Percentiles rank a stretch among this genome's conserved stretches.
phyloP scores from a whole-genome alignment of 768 basidiomycete genomes.

The Austroboletus eburneus region DNA sequence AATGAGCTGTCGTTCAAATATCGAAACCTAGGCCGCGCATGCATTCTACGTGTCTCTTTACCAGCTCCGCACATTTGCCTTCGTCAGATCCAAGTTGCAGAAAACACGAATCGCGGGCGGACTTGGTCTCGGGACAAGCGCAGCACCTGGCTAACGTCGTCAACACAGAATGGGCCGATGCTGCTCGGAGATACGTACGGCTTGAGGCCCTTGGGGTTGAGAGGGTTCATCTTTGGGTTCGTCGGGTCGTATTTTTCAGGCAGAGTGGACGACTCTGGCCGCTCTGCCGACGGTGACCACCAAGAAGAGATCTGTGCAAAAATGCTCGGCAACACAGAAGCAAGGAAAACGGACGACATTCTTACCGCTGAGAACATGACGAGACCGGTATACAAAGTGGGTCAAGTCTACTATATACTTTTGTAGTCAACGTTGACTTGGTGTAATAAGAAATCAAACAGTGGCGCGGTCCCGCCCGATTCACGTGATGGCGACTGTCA shows the following conservation, averaged over 20 bases:
- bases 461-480: no score
- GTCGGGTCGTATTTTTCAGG: constrained; percentile 67
- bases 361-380: constrained; percentile 44
- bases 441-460: no score
- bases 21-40: constrained; percentile 93
- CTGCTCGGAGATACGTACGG: constrained; percentile 54
- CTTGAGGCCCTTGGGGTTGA: constrained; percentile 93
- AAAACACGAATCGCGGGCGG: constrained; percentile 92
- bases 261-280: constrained; percentile 17
- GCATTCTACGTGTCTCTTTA: constrained; percentile 81
- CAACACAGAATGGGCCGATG: background rate
- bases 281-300: constrained; percentile 45
- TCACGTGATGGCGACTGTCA: no score
- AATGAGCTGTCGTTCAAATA: constrained; percentile 36
- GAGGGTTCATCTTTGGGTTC: constrained; percentile 76
- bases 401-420: no score
- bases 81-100: constrained; percentile 61
- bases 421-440: no score
- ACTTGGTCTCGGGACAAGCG: constrained; percentile 92
- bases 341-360: no score
- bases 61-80: constrained; percentile 76
- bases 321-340: background rate
- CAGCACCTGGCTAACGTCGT: constrained; percentile 64
- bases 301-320: constrained; percentile 45
- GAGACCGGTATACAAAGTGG: no score